phyloP scores from a whole-genome alignment of 768 basidiomycete genomes.

The Boletus patriciae region DNA sequence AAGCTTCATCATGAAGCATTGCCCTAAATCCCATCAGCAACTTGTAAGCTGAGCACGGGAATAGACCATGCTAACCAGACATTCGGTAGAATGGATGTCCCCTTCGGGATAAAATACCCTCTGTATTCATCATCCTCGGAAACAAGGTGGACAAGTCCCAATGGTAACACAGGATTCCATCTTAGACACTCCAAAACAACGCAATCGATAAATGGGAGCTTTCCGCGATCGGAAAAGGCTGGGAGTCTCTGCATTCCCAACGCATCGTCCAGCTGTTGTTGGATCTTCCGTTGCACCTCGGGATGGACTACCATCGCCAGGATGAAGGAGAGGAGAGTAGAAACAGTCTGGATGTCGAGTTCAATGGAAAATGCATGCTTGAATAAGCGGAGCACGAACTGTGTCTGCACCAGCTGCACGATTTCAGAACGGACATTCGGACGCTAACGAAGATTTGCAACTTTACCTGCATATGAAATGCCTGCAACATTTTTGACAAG shows the following conservation, averaged over 20 bases:
- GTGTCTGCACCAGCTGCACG: slow-evolving; percentile 27
- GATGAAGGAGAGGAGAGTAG: slow-evolving; percentile 49
- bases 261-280: slow-evolving; percentile 51
- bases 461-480: slow-evolving; percentile 47
- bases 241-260: slow-evolving; percentile 49
- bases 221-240: slow-evolving; percentile 39
- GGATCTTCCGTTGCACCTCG: slow-evolving; percentile 46
- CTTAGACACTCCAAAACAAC: slow-evolving; percentile 37
- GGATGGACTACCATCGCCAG: slow-evolving; percentile 58
- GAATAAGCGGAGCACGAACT: slow-evolving; percentile 20
- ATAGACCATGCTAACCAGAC: slow-evolving; percentile 39
- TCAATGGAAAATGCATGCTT: slow-evolving; percentile 26
- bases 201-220: slow-evolving; percentile 43
- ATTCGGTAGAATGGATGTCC: slow-evolving; percentile 46
- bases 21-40: slow-evolving; percentile 34
- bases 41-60: slow-evolving; percentile 5
- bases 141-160: slow-evolving; percentile 22
- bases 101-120: slow-evolving; percentile 46
- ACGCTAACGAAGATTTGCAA: background rate
- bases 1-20: slow-evolving; percentile 39
- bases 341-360: slow-evolving; percentile 42
- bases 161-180: slow-evolving; percentile 43
- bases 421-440: slow-evolving; percentile 3
- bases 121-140: slow-evolving; percentile 45
- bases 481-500: slow-evolving; percentile 52